Conservation (phyloP, 768 basidiomycete genomes). For the Phaeolepiota aurea region DNA sequence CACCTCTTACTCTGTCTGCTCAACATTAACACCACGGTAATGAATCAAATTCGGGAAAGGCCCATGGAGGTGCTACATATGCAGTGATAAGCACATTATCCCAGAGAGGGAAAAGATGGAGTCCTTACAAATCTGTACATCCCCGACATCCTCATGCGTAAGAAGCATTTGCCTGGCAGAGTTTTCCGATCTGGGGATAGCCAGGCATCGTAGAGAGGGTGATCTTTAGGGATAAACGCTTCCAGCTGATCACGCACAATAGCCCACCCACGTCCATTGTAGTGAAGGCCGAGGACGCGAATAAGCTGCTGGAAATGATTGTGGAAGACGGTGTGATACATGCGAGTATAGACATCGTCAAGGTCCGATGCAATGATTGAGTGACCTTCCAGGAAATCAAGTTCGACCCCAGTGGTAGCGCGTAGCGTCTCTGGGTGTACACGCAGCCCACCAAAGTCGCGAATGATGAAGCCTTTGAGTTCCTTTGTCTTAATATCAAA, state of each 20-base stretch:
- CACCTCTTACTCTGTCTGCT: background rate
- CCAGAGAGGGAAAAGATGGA: background rate
- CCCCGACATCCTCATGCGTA: conserved; percentile 49
- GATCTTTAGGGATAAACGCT: conserved; percentile 34
- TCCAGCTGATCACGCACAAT: conserved; percentile 37
- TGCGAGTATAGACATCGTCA: conserved; percentile 47
- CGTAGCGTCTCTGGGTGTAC: conserved; percentile 43
- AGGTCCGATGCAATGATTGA: conserved; percentile 41
- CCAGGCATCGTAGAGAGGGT: conserved; percentile 42
- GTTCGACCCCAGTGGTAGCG: conserved; percentile 38
- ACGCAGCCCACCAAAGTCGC: conserved; percentile 50
- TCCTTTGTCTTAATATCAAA: conserved; percentile 41
- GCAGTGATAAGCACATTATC: conserved; percentile 1
- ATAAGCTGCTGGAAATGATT: conserved; percentile 55
- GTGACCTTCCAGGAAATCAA: conserved; percentile 39
- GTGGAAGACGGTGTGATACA: conserved; percentile 52
- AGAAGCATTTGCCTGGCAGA: conserved; percentile 45
- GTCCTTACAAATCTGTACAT: conserved; percentile 44
- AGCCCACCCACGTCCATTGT: conserved; percentile 45
- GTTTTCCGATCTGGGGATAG: conserved; percentile 37
- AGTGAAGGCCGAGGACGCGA: conserved; percentile 48
- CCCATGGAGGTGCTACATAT: conserved; percentile 38
- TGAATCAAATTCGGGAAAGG: conserved; percentile 50
- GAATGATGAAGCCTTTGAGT: conserved; percentile 45
- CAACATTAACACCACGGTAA: conserved; percentile 26